Conservation (phyloP, 768 basidiomycete species). For the Gymnopilus junonius region DNA sequence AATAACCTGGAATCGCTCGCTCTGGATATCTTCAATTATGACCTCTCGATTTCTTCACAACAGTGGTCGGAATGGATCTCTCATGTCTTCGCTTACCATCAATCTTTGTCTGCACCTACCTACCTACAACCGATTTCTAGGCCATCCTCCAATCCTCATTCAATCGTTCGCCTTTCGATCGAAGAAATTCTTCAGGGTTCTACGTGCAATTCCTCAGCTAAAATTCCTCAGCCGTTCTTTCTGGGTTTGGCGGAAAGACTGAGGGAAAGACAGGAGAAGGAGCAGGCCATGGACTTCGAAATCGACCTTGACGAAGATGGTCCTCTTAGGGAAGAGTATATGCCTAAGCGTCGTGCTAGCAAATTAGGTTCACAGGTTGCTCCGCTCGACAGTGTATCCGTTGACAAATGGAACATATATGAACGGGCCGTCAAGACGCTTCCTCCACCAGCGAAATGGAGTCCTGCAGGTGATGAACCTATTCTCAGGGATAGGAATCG, state of each 20-base stretch:
- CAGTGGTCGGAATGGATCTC: conserved; percentile 77
- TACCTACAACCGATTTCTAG: conserved; percentile 79
- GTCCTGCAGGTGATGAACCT: conserved; percentile 79
- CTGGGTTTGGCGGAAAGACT: conserved; percentile 71
- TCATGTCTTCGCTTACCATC: conserved; percentile 68
- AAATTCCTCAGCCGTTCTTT: conserved; percentile 67
- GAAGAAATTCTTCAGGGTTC: conserved; percentile 67
- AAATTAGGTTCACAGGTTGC: conserved; percentile 18
- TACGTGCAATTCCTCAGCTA: conserved; percentile 29
- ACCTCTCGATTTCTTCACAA: conserved; percentile 65
- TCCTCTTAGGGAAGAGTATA: conserved; percentile 79
- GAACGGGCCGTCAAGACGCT: conserved; percentile 39
- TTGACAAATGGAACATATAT: conserved; percentile 23
- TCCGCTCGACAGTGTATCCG: conserved; percentile 10
- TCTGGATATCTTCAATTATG: conserved; percentile 70
- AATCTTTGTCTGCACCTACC: conserved; percentile 59
- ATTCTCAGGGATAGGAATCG: conserved; percentile 60
- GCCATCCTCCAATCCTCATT: conserved; percentile 73
- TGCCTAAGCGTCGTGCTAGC: conserved; percentile 70
- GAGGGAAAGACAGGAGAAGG: conserved; percentile 52
- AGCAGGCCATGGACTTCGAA: conserved; percentile 50
- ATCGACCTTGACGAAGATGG: conserved; percentile 87
- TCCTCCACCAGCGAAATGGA: conserved; percentile 83
- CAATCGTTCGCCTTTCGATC: conserved; percentile 68
- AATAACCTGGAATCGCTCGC: conserved; percentile 76